Base-by-base conservation (phyloP, 495 filamentous ascomycete species). In the Opeltia flavorubescens region DNA sequence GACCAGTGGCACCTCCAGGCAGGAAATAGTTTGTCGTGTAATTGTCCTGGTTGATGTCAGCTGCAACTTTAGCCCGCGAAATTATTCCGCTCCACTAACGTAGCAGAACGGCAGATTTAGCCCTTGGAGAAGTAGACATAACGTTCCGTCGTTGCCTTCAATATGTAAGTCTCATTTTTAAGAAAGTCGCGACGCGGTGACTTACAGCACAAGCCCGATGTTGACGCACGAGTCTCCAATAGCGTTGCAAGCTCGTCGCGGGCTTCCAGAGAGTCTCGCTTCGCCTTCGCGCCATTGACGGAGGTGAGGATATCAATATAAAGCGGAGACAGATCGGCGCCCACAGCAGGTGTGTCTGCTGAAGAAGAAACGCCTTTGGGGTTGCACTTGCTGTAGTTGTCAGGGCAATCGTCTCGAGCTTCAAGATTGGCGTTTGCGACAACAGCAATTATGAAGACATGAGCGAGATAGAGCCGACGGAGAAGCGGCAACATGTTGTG, bases 21-120 rank as follows among this genome's bases (percentile, higher is more conserved):
- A 68, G 62, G 30, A 55, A 55, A 41, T 47, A 68, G 23, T 68
- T 59, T 1, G 67, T 70, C 0, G 67, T 69, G 49, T 63, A 68
- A 31, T 59, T 59, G 46, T 70, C 62, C 46, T 66, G 54, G 26
- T 49, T 17, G 49, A 53, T 17, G 11, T 57, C 51, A 25, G 28
- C 15, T 6, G 52, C 27, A 8, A 48, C 48, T 11, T 8, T 55
- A 46, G 24, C 44, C 44, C 18, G 21, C 0, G 9, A 21, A 5
- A 1, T 23, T 15, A 6, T 31, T 24, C n/a, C 1, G 26, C 8
- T 18, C 3, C 15, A 44, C 46, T 31, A 28, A 55, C 62, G 33
- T 62, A 65, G 54, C 62, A 65, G 51, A 65, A 63, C 4, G 61
- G 55, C 13, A 63, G 47, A 15, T 62, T 55, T 5, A 57, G 42